Percentiles rank a stretch among this genome's conserved stretches.
Conservation (phyloP, 345 rosid genomes). For the Populus davidiana region DNA sequence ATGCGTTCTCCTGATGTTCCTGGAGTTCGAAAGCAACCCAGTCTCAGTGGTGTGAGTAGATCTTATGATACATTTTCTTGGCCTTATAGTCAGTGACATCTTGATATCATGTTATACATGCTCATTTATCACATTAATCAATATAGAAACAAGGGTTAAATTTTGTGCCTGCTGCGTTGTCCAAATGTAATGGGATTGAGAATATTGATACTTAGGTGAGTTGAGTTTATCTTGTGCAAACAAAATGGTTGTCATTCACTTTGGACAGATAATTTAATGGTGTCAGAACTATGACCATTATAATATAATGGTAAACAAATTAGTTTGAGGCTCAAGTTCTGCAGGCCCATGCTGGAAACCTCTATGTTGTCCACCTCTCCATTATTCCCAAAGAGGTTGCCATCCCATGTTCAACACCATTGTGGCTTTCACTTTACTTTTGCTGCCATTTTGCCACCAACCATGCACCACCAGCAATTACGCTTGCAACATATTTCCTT, state of each 20-base stretch:
- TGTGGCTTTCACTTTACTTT: neutral
- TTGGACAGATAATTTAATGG: neutral
- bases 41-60: conserved; percentile 56
- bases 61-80: conserved; percentile 9
- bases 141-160: neutral
- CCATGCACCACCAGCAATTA: neutral
- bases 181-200: neutral
- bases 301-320: neutral
- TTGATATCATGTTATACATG: neutral
- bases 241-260: neutral
- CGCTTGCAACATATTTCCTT: neutral
- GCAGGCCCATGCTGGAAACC: neutral
- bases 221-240: neutral
- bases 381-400: neutral
- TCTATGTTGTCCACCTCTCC: neutral
- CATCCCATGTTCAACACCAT: neutral
- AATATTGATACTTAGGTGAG: neutral
- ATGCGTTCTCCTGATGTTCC: conserved; percentile 40
- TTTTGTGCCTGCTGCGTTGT: neutral
- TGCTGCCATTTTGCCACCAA: neutral
- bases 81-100: neutral
- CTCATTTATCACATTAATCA: neutral
- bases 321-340: neutral
- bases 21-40: conserved; percentile 42
- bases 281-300: neutral